Conservation (phyloP, 805 yeast species). For the Cyberlindnera xylosilytica region DNA sequence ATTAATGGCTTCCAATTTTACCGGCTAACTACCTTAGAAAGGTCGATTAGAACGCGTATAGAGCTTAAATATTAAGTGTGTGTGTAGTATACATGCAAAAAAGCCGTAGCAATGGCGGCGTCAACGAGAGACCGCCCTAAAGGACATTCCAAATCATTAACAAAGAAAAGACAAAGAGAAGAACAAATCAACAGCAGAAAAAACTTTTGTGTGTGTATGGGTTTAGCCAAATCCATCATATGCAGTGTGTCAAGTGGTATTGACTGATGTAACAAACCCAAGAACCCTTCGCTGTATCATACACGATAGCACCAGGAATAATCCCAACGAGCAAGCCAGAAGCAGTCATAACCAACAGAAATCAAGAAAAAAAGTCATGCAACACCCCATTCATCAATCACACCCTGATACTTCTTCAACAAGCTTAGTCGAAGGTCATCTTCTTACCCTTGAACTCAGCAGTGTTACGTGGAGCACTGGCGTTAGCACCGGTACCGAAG, state of each 20-base stretch:
- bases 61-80: neutral
- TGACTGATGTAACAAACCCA: neutral
- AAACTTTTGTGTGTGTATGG: neutral
- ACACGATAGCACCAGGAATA: no score
- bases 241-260: neutral
- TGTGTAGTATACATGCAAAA: neutral
- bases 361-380: neutral
- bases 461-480: conserved; percentile 41
- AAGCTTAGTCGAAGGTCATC: conserved; percentile 68
- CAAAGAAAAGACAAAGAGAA: neutral
- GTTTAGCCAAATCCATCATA: neutral
- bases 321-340: no score
- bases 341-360: neutral
- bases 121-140: no score
- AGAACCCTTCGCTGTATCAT: neutral
- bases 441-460: conserved; percentile 81
- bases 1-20: no score
- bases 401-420: no score
- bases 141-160: neutral
- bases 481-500: conserved; percentile 52
- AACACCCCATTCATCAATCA: neutral
- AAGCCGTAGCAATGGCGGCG: neutral
- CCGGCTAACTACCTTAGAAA: no score
- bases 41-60: no score
- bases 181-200: neutral